Base-by-base conservation (phyloP, 176 grass and related monocot species). In the Oryza australiensis region DNA sequence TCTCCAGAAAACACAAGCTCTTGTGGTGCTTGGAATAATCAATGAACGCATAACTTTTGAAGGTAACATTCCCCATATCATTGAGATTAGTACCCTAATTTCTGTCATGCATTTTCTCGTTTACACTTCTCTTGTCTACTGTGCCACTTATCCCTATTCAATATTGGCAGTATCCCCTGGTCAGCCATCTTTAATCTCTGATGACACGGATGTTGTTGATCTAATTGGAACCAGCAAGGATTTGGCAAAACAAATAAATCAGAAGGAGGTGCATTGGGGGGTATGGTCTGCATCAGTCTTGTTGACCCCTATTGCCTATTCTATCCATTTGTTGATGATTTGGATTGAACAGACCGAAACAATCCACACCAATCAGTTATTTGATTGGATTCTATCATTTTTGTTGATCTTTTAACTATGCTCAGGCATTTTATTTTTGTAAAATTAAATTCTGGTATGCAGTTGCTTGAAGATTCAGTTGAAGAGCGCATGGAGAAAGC, bases 391-490 rank as follows among this genome's bases (percentile, higher is more conserved):
- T 53, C 16, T 3, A 43, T 26, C 9, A 64, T 15, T 34, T 73
- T 49, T 23, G 66, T 24, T 82, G 41, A 34, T 79, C 41, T 75
- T 38, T 72, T 71, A 62, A 62, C 14, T 79, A 62, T 77, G 2
- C 62, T 60, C 22, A 32, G 66, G 13, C 23, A 70, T 73, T 80
- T 79, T 27, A 30, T 80, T 49, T 43, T 37, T 60, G 42, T 55
- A n/a, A 30, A 71, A 66, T 81, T 42, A 71, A 82, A 72, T 88
- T 26, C n/a, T 75, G 62, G 55, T 85, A 78, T 80, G 32, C 85
- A 95, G 95, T 91, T 98, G 84, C 95, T 98, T 85, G 92, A 98
- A 91, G 95, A 98, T 93, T 91, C 92, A 70, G 86, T 95, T 81
- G 95, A 93, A 87, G 95, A 93, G 72, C 79, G 85, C 16, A 84